Conservation (phyloP, 495 filamentous ascomycete genomes). For the Articulospora tetracladia region DNA sequence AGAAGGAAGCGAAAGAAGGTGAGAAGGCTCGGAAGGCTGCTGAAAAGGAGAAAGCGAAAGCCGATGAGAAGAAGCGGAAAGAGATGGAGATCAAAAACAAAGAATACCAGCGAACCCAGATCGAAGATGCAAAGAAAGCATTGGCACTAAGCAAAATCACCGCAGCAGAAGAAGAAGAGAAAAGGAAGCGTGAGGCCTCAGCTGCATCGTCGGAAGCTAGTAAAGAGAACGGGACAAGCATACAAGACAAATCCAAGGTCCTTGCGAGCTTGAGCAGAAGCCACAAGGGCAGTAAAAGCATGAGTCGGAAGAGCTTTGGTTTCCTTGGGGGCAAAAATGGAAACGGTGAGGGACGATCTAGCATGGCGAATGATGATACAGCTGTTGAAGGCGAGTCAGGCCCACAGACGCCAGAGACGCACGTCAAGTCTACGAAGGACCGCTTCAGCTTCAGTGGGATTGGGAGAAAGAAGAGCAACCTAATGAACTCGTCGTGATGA, state of each 20-base stretch:
- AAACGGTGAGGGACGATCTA: slow-evolving; percentile 29
- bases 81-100: slow-evolving; percentile 51
- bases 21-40: slow-evolving; percentile 52
- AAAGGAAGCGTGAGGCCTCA: slow-evolving; percentile 33
- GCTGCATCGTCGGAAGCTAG: background rate
- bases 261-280: slow-evolving; percentile 5
- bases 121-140: slow-evolving; percentile 54
- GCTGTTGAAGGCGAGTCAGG: slow-evolving; percentile 22
- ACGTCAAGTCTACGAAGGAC: slow-evolving; percentile 33
- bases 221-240: slow-evolving; percentile 18
- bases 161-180: slow-evolving; percentile 42
- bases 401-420: slow-evolving; percentile 24
- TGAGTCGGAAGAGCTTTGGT: slow-evolving; percentile 42
- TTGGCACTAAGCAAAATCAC: slow-evolving; percentile 52
- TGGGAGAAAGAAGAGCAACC: slow-evolving; percentile 55
- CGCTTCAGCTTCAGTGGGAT: slow-evolving; percentile 53
- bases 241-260: slow-evolving; percentile 6
- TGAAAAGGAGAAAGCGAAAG: slow-evolving; percentile 64
- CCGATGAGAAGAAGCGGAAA: slow-evolving; percentile 59
- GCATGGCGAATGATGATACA: slow-evolving; percentile 3
- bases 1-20: slow-evolving; percentile 49
- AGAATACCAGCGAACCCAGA: slow-evolving; percentile 50
- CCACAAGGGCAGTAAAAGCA: slow-evolving; percentile 53
- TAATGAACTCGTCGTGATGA: slow-evolving; percentile 33
- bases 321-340: slow-evolving; percentile 32